Evolutionary conservation across 1,284 basidiomycete genomes (phyloP), one percentile per base, ranked within the genome.

Genomic region (Pholiota adiposa): DNA sequence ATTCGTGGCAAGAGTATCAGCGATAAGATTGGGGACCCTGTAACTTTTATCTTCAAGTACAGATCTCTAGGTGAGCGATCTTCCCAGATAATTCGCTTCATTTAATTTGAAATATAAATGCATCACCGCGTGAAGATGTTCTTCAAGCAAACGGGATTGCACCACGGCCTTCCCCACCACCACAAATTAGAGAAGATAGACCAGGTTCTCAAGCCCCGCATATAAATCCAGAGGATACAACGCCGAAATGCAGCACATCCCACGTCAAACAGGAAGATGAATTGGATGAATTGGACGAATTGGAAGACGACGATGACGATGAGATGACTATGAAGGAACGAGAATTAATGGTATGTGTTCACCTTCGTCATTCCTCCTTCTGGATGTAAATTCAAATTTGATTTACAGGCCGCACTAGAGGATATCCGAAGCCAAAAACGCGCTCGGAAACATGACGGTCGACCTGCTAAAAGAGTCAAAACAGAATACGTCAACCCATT

Each of bases 101-200:
- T n/a, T n/a, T n/a, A n/a, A n/a, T n/a, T n/a, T n/a, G n/a, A n/a
- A 19, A 8, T n/a, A 36, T 27, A n/a, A 2, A 23, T n/a, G 18
- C 14, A 33, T 8, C n/a, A 4, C 19, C 9, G 7, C 2, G 36
- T 18, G 38, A 16, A 65, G 63, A 53, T 12, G 40, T 65, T 9
- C 59, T 63, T 16, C 58, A 65, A 51, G 61, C 61, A 25, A 58
- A 31, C 18, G 57, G 46, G 9, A 59, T 64, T 27, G 60, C 14
- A 4, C 25, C 44, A 12, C 23, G 16, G 12, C 31, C 60, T 55
- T 8, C 54, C 23, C 25, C 18, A 40, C 9, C 56, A n/a, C n/a
- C n/a, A n/a, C n/a, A n/a, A n/a, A n/a, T n/a, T n/a, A n/a, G n/a
- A n/a, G n/a, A n/a, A n/a, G n/a, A n/a, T n/a, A n/a, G n/a, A n/a